Base-by-base conservation (phyloP, 1,284 basidiomycete species). In the Marasmius fiardii region DNA sequence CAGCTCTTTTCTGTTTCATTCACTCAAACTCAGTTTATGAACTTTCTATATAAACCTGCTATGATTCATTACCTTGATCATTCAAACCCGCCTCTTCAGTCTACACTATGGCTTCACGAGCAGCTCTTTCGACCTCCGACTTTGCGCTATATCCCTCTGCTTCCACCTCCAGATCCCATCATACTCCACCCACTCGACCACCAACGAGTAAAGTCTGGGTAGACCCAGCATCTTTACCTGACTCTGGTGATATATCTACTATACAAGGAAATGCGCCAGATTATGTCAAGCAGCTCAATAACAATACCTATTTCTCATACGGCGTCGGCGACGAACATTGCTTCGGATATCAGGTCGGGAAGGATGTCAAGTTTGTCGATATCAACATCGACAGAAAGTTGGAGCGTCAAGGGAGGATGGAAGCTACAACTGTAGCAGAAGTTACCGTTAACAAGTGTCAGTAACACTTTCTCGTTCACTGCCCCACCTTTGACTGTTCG, bases 301-400 rank as follows among this genome's bases (percentile, higher is more conserved):
- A 80, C 60, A 88, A 88, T 67, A 84, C 82, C 0, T 83, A 82
- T 66, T 80, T 79, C 56, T 72, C 78, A 20, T 88, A 88, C 57
- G 86, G 86, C 20, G 83, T 87, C 18, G 86, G 85, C 12, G 74
- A 75, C 56, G 73, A 77, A 50, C 78, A 81, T 24, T 78, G 75
- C 53, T 88, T 88, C 54, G 86, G 81, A 2, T 74, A 82, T 61
- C 70, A 72, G 47, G 80, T 86, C 43, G 85, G 86, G 7, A 79
- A 78, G 63, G 68, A 75, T 0, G 80, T 86, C 53, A 77, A 72
- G 60, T 83, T 87, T 51, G 73, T 79, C n/a, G 79, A 85, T 55
- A 78, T 88, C 43, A 79, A 74, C 54, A 69, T 80, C 24, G 70
- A 78, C 41, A 67, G 71, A 51, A 74, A 73, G 28, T 62, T 73